Evolutionary conservation across 2,329 filamentous ascomycete genomes (phyloP), one percentile per base, ranked within the genome.

Genomic region (Xylariaceae sp.): DNA sequence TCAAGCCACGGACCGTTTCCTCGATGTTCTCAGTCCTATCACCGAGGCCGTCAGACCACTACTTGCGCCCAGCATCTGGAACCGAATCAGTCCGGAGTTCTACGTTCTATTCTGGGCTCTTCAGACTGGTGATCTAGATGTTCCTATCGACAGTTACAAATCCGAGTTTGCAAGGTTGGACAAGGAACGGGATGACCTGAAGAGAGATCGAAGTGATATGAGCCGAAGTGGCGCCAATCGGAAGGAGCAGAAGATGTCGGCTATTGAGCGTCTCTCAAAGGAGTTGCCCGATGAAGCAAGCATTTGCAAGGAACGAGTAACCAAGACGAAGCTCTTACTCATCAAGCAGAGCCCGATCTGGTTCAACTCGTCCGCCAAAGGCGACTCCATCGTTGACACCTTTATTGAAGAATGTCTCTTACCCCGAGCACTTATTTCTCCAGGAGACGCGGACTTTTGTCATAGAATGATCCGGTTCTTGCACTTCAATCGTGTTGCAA

Each of bases 91-190:
- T 49, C 80, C 91, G 0, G 86, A 89, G 35, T 93, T 97, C 72
- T 97, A 91, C 69, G 85, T 89, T 49, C 89, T 89, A 0, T 99
- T 99, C 75, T 99, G 94, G 94, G 88, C 92, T 54, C 80, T 97
- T 10, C 87, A 91, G 34, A 82, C 95, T 2, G 86, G 89, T 51
- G 93, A 99, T 71, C 79, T 97, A 59, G 83, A 85, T 58, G 86
- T 92, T 64, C 89, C 90, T 1, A 85, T 85, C 62, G 82, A 85
- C 39, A 89, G 88, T 61, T 99, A 99, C 71, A 82, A 89, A 52
- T 82, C 85, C 13, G 92, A 95, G 70, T 86, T 87, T 42, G 83
- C 85, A 17, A 82, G 85, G 7, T 78, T 92, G 18, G 83, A 87
- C 65, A 84, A 83, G 57, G 85, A 88, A 68, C 82, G 88, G 52